A percentile compares a stretch with the other conserved stretches of the same genome.
Conservation (phyloP, 1,284 basidiomycete genomes). For the Phellopilus nigrolimitatus region DNA sequence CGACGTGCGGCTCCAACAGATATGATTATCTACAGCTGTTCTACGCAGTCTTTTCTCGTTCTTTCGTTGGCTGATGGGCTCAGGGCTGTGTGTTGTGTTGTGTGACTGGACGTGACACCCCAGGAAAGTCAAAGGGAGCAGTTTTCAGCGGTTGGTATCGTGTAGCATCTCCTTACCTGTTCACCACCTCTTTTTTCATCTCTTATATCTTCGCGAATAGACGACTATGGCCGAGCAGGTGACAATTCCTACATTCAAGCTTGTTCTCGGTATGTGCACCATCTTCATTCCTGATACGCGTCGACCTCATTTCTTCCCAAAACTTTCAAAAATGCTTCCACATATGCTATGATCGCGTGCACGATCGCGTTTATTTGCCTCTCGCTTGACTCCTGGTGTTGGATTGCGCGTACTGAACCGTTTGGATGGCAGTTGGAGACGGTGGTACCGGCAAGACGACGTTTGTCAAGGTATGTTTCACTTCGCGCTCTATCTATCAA, state of each 20-base stretch:
- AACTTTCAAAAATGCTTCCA: slow-evolving; percentile 16
- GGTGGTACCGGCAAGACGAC: slow-evolving; percentile 99
- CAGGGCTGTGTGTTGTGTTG: background rate
- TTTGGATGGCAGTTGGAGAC: slow-evolving; percentile 71
- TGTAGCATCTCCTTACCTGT: slow-evolving; percentile 1
- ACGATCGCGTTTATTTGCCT: background rate
- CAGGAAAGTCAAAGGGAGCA: slow-evolving; percentile 10
- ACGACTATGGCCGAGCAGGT: slow-evolving; percentile 21
- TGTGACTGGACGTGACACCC: background rate
- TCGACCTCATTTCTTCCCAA: slow-evolving; percentile 25
- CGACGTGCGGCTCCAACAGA: too few species aligned
- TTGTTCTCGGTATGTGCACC: slow-evolving; percentile 81
- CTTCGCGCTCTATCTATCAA: slow-evolving; percentile 23
- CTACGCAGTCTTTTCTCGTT: background rate
- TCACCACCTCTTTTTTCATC: slow-evolving; percentile 20
- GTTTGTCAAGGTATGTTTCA: slow-evolving; percentile 81
- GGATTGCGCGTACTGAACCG: slow-evolving; percentile 23
- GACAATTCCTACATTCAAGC: slow-evolving; percentile 92
- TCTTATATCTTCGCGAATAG: slow-evolving; percentile 37
- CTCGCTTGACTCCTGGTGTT: background rate
- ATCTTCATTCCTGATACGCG: slow-evolving; percentile 17
- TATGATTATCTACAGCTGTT: too few species aligned
- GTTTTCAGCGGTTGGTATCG: slow-evolving; percentile 12
- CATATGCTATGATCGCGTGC: slow-evolving; percentile 26
- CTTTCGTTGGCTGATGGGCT: background rate